A percentile compares a stretch with the other conserved stretches of the same genome.
Conservation (phyloP, 768 basidiomycete species). For the Lactarius deliciosus region DNA sequence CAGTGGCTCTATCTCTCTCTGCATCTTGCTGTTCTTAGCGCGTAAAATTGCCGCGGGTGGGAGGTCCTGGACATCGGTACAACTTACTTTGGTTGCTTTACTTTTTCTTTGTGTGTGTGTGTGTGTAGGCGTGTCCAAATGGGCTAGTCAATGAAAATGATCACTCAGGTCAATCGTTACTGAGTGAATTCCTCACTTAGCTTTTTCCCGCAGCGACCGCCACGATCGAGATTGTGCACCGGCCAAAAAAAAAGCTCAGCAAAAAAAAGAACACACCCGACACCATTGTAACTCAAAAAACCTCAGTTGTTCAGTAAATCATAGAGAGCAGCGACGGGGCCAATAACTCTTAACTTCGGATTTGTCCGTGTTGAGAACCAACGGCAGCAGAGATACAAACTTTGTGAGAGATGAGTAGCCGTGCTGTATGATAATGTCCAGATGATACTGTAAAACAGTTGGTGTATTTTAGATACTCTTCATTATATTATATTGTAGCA, state of each 20-base stretch:
- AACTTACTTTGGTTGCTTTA: background rate
- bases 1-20: background rate
- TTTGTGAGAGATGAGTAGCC: constrained; percentile 13
- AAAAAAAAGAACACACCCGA: constrained; percentile 14
- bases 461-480: constrained; percentile 23
- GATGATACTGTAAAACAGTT: constrained; percentile 21
- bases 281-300: background rate
- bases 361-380: constrained; percentile 7
- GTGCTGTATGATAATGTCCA: constrained; percentile 24
- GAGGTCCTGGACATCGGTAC: constrained; percentile 1
- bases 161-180: constrained; percentile 3
- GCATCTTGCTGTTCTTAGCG: constrained; percentile 2
- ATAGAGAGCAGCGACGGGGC: constrained; percentile 4
- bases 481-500: constrained; percentile 25
- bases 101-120: constrained; percentile 1
- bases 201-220: background rate
- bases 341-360: constrained; percentile 13
- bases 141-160: constrained; percentile 2
- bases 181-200: constrained; percentile 4
- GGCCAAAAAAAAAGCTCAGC: background rate
- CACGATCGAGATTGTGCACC: constrained; percentile 20
- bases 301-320: background rate
- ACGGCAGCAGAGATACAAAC: constrained; percentile 18
- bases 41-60: constrained; percentile 13
- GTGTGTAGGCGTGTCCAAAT: constrained; percentile 10